Evolutionary conservation across 352 stramenopile genomes (phyloP).

Genomic region (Globisporangium canariense): DNA sequence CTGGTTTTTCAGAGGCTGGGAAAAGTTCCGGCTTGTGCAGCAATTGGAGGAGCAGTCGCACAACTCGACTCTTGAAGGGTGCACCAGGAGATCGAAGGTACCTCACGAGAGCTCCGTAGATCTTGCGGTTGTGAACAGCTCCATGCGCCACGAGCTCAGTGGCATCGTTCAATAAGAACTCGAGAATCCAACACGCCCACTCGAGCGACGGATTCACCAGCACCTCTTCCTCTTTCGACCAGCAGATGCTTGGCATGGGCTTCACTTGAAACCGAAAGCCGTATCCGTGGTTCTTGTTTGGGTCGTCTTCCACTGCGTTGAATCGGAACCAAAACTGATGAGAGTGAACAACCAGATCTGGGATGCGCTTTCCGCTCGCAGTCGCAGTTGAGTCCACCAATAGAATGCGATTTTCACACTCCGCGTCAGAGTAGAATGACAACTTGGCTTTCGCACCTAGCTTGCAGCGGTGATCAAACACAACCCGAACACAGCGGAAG

Average conservation of each 20-base stretch:
- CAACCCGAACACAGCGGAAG: constrained; percentile 63
- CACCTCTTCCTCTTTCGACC: constrained; percentile 78
- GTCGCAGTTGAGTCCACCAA: constrained; percentile 48
- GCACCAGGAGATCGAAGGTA: constrained; percentile 77
- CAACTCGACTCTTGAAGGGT: constrained; percentile 77
- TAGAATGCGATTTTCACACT: constrained; percentile 58
- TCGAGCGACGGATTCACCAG: constrained; percentile 72
- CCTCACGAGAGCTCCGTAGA: constrained; percentile 75
- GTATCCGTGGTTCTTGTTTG: constrained; percentile 58
- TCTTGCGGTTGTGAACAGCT: constrained; percentile 76
- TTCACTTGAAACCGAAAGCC: constrained; percentile 85
- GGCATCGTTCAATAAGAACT: constrained; percentile 76
- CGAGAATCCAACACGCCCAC: constrained; percentile 84
- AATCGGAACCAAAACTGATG: constrained; percentile 87
- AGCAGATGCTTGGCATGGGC: constrained; percentile 71
- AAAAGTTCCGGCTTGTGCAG: constrained; percentile 64
- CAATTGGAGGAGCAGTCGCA: constrained; percentile 74
- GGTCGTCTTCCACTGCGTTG: constrained; percentile 57
- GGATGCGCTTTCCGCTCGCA: constrained; percentile 29
- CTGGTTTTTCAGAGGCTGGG: constrained; percentile 44
- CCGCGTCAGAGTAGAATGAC: constrained; percentile 63
- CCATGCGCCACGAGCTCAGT: constrained; percentile 57
- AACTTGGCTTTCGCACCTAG: constrained; percentile 69
- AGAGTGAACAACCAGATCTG: constrained; percentile 69
- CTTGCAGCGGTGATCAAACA: constrained; percentile 79